Base-by-base conservation (phyloP, 176 grass and related monocot species). In the Rhipidocladum racemiflorum region DNA sequence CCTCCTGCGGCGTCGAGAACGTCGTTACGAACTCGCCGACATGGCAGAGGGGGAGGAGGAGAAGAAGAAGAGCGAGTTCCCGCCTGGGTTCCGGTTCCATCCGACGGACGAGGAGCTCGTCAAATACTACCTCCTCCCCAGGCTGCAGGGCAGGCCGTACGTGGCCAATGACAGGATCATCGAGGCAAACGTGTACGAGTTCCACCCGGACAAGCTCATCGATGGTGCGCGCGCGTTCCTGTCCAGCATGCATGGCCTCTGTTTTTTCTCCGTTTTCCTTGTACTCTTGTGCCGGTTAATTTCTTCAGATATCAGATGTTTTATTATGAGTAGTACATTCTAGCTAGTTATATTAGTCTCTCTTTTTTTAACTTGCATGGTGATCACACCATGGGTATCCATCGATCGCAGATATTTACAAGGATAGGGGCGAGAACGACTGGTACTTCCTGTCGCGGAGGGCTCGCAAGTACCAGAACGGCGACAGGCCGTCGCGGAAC, bases 361-460 rank as follows among this genome's bases (percentile, higher is more conserved):
- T 57, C 8, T 56, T 0, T 32, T 20, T 61, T 29, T 2, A 20
- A 72, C 7, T n/a, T 72, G n/a, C 17, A 16, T 46, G 29, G 43
- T 32, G 9, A 23, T 42, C 48, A 39, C 17, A 45, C 2, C 4
- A 17, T 9, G 50, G 24, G 7, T 9, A 42, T 7, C 8, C 12
- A 30, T 72, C 0, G 32, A 46, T 18, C 3, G 25, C 77, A 89
- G 77, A 60, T 4, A 20, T 6, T 64, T 76, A 85, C 63, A 81
- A 70, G 63, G 42, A 76, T 2, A 81, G 53, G 63, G 21, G 77
- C 15, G 63, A 27, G 15, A 28, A 27, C 9, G 24, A 3, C 18
- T 85, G 87, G 87, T 61, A 70, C 82, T 89, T 89, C 71, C 71
- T 89, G 34, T 81, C 87, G 14, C 65, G 77, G 20, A 85, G 82